Evolutionary conservation across 2,329 filamentous ascomycete species (phyloP), one percentile per base, ranked within the genome.

Genomic region (Metarhizium album): DNA sequence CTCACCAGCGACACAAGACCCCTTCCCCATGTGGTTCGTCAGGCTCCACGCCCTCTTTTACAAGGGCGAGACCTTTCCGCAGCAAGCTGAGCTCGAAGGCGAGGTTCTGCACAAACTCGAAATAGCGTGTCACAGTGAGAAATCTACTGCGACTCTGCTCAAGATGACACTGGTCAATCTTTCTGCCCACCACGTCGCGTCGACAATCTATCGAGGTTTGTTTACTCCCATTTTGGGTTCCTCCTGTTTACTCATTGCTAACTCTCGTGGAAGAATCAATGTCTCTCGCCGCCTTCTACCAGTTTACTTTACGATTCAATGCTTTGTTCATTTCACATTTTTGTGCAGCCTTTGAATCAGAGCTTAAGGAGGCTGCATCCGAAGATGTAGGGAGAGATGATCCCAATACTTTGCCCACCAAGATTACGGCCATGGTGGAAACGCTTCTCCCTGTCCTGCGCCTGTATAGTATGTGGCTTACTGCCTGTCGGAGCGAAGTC

Each of bases 161-260:
- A 93, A 90, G 63, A 85, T 96, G 67, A 79, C 87, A 5, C 72
- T 96, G 43, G 82, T 91, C 58, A 97, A 94, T 60, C 86, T 97
- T 54, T 83, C 88, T 5, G 88, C 90, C 6, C 88, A 93, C 64
- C 79, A 84, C 56, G 77, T 87, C 61, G 84, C 88, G 7, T 60
- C 61, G 13, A 49, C 57, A 27, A 61, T 62, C 35, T 65, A 61
- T 47, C 58, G 59, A 20, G 63, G 69, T 70, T 54, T 53, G 71
- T 66, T 27, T 37, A 9, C 14, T 43, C 16, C 20, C 13, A 43
- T 8, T 14, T 43, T 13, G 22, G 9, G 14, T 24, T 11, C 40
- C 11, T 40, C n/a, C 37, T 3, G 16, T 11, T 23, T 24, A 2
- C 5, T n/a, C 3, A 11, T 14, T 20, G 13, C 42, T 48, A 47